Conservation (phyloP, 2,329 filamentous ascomycete species). For the Sporothrix brunneoviolacea region DNA sequence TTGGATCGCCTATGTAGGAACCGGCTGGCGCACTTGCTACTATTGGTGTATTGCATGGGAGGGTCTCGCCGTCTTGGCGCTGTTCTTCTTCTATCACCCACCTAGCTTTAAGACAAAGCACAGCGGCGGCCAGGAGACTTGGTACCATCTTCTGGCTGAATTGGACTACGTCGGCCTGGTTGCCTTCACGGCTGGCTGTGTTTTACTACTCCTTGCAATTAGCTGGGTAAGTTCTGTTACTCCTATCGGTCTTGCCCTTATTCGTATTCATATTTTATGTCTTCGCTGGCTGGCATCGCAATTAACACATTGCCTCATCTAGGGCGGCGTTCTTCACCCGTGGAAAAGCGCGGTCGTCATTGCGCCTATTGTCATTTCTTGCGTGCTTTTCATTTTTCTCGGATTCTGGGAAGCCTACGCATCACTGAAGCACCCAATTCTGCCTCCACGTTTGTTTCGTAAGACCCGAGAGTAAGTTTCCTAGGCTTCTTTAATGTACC, state of each 20-base stretch:
- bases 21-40: conserved; percentile 28
- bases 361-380: conserved; percentile 1
- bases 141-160: conserved; percentile 17
- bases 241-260: no score
- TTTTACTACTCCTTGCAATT: conserved; percentile 1
- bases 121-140: conserved; percentile 18
- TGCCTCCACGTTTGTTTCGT: conserved; percentile 8
- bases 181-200: not conserved
- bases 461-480: conserved; percentile 1
- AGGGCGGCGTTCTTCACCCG: conserved; percentile 8
- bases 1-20: conserved; percentile 25
- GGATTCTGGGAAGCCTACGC: conserved; percentile 12
- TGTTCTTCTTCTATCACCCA: conserved; percentile 30
- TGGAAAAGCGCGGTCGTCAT: conserved; percentile 11
- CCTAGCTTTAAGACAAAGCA: conserved; percentile 30
- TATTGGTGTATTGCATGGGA: conserved; percentile 30
- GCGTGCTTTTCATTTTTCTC: conserved; percentile 5
- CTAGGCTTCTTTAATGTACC: not conserved
- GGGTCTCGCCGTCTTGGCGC: conserved; percentile 20
- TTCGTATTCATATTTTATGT: not conserved
- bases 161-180: conserved; percentile 11
- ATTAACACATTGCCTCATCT: not conserved
- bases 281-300: not conserved
- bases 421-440: conserved; percentile 3
- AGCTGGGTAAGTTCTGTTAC: no score